Conservation (phyloP, 192 early-diverging fungal species). For the Podochytrium sp. region DNA sequence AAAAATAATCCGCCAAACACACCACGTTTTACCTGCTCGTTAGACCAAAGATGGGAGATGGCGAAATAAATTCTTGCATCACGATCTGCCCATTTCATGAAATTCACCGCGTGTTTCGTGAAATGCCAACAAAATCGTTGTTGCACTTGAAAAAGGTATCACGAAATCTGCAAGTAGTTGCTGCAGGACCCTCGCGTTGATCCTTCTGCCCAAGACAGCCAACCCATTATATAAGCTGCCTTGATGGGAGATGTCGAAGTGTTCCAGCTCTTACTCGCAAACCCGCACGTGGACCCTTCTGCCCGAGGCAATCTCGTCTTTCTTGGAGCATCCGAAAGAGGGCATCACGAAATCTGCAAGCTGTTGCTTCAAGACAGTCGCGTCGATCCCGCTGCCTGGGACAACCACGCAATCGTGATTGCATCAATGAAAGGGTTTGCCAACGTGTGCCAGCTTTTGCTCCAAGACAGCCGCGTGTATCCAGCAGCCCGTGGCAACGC, state of each 20-base stretch:
- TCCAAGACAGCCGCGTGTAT: background rate
- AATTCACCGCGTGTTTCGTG: no score
- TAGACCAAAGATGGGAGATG: no score
- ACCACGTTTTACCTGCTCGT: no score
- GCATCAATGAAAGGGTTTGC: background rate
- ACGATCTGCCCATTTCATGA: no score
- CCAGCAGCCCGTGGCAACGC: no score
- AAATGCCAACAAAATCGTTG: no score
- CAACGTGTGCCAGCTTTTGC: background rate
- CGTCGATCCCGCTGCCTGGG: background rate
- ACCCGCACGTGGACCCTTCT: background rate
- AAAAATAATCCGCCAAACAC: no score
- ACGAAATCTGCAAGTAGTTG: background rate
- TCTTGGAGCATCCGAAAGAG: background rate
- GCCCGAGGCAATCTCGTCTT: background rate
- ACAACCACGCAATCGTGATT: background rate
- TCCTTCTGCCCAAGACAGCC: background rate
- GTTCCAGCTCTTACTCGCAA: background rate
- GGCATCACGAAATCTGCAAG: background rate
- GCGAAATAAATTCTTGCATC: no score
- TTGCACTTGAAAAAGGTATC: no score
- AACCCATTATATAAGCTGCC: background rate
- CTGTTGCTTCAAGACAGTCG: background rate
- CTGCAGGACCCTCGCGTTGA: background rate
- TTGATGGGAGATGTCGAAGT: background rate